Conservation (phyloP, 2,329 filamentous ascomycete genomes). For the Aspergillus jensenii region DNA sequence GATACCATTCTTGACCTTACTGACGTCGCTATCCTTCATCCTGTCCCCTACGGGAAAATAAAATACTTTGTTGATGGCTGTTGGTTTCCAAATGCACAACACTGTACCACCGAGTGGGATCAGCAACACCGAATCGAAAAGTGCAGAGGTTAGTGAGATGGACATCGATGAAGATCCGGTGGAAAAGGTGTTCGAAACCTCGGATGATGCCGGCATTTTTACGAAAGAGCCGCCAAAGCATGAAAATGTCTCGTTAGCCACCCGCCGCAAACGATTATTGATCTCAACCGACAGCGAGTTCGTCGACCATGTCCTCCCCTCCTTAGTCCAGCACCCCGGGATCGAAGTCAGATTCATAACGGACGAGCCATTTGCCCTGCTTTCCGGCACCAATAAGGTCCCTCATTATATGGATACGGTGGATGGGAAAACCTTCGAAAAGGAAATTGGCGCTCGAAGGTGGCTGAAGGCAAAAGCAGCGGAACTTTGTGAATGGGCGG, state of each 20-base stretch:
- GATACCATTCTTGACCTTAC: not conserved
- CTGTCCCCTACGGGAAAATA: not conserved
- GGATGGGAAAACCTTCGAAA: slow-evolving; percentile 39
- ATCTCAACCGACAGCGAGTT: slow-evolving; percentile 40
- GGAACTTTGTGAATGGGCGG: slow-evolving; percentile 81
- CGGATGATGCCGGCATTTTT: slow-evolving; percentile 1
- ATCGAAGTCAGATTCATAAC: slow-evolving; percentile 45
- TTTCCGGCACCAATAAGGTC: slow-evolving; percentile 38
- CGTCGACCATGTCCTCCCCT: slow-evolving; percentile 39
- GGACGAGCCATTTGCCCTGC: slow-evolving; percentile 37
- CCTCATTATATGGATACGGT: slow-evolving; percentile 43
- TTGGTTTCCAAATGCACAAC: slow-evolving; percentile 7
- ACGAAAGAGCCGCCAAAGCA: slow-evolving; percentile 2
- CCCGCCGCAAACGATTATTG: slow-evolving; percentile 21
- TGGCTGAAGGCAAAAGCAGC: slow-evolving; percentile 45
- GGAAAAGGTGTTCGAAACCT: slow-evolving; percentile 17
- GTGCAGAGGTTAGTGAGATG: slow-evolving; percentile 23
- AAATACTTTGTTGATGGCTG: slow-evolving; percentile 11
- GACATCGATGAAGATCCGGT: slow-evolving; percentile 25
- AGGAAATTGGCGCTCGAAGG: slow-evolving; percentile 37
- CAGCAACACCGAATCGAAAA: slow-evolving; percentile 15
- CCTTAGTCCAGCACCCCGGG: slow-evolving; percentile 37
- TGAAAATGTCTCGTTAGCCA: not conserved
- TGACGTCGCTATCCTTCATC: not conserved
- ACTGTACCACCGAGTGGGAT: slow-evolving; percentile 4